Evolutionary conservation across 108 stramenopile species (phyloP).

Genomic region (Cyclotella sp.): DNA sequence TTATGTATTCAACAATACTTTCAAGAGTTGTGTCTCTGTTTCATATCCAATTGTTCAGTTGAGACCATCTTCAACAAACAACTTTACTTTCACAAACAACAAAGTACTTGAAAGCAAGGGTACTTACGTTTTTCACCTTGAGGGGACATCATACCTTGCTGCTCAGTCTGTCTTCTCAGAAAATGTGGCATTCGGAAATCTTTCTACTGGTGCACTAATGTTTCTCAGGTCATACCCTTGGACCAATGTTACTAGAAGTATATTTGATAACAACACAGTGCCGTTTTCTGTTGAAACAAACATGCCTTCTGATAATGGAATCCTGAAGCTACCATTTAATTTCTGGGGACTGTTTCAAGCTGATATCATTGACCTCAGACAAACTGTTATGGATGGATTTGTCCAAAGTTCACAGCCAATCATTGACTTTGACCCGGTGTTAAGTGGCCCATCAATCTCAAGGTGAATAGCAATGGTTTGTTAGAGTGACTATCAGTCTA

Average conservation of each 20-base stretch:
- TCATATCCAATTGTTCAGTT: background rate
- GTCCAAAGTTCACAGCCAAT: background rate
- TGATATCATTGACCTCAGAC: conserved; percentile 17
- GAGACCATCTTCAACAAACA: background rate
- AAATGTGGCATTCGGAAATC: background rate
- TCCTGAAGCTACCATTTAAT: conserved; percentile 6
- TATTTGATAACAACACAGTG: conserved; percentile 30
- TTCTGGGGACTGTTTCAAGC: conserved; percentile 22
- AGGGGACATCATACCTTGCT: background rate
- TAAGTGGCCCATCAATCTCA: conserved; percentile 1
- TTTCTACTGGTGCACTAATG: background rate
- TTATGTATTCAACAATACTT: conserved; percentile 4
- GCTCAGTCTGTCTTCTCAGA: background rate
- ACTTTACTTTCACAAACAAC: background rate
- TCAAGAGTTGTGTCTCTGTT: background rate
- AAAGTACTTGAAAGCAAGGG: background rate
- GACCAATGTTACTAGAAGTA: background rate
- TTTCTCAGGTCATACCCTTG: conserved; percentile 3
- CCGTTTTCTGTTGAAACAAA: conserved; percentile 18
- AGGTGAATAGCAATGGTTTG: background rate
- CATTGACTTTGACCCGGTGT: conserved; percentile 18
- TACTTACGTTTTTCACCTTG: background rate
- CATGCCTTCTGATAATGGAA: conserved; percentile 2
- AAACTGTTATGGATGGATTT: conserved; percentile 20
- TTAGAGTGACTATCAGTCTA: background rate